These are phyloP conservation scores for Kwoniella dendrophila DNA, from an alignment of 768 basidiomycete genomes.

Conservation along the genomic window DNA sequence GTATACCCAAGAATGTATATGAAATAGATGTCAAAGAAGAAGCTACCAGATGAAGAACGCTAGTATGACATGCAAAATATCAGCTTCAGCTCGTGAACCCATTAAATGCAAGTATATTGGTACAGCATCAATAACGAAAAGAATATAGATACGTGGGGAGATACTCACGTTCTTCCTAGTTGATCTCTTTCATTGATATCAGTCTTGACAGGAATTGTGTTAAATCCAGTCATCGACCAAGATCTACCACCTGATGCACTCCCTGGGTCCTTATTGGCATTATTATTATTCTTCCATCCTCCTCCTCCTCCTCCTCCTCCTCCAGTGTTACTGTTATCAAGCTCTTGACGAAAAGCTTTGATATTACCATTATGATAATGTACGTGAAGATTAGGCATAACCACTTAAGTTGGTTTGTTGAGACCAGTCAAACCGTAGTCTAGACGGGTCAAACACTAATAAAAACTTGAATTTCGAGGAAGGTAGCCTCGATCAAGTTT, in stretches of 20 bases:
- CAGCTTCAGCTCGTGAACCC: too few relatives aligned
- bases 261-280: slow-evolving; percentile 18
- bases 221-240: slow-evolving; percentile 42
- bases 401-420: neutral
- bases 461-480: slow-evolving; percentile 32
- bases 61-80: slow-evolving; percentile 57
- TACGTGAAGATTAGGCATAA: slow-evolving; percentile 51
- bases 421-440: neutral
- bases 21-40: slow-evolving; percentile 65
- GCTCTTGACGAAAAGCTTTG: slow-evolving; percentile 49
- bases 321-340: too few relatives aligned
- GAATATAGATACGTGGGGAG: neutral
- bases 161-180: slow-evolving; percentile 51
- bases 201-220: slow-evolving; percentile 28
- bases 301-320: too few relatives aligned
- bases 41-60: slow-evolving; percentile 81
- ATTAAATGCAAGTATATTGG: too few relatives aligned
- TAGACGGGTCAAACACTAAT: slow-evolving; percentile 1
- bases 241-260: slow-evolving; percentile 41
- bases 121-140: neutral
- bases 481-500: slow-evolving; percentile 42
- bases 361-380: slow-evolving; percentile 50
- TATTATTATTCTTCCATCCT: slow-evolving; percentile 5
- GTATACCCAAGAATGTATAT: slow-evolving; percentile 73
- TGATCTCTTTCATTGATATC: slow-evolving; percentile 56